These are phyloP conservation scores for Inosperma sp. DNA, from an alignment of 768 basidiomycete species.

Conservation along the genomic window DNA sequence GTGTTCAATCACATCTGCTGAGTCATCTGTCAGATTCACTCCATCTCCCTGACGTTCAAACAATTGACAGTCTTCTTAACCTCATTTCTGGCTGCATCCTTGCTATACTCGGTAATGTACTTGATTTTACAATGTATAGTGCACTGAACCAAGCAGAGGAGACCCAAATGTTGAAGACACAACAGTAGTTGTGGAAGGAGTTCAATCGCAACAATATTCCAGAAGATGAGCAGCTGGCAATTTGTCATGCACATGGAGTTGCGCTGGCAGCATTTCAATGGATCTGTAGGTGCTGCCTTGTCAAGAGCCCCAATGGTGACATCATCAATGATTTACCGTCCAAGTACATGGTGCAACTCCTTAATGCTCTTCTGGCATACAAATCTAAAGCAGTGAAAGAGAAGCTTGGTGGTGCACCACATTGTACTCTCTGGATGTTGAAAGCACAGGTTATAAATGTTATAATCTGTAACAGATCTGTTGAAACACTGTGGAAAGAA, in stretches of 20 bases:
- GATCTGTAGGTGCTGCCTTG: background rate
- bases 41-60: no score
- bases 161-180: background rate
- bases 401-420: no score
- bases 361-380: background rate
- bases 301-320: background rate
- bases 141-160: slow-evolving; percentile 2
- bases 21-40: no score
- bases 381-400: no score
- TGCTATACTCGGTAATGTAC: slow-evolving; percentile 8
- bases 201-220: slow-evolving; percentile 7
- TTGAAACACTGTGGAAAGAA: background rate
- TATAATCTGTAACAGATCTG: no score
- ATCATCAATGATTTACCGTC: background rate
- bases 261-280: slow-evolving; percentile 3
- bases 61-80: slow-evolving; percentile 5
- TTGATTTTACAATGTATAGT: slow-evolving; percentile 8
- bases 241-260: slow-evolving; percentile 5
- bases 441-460: no score
- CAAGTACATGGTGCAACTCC: background rate
- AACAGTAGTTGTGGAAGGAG: background rate
- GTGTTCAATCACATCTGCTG: background rate
- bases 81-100: slow-evolving; percentile 6
- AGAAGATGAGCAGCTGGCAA: background rate
- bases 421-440: no score